Evolutionary conservation across 306 rosid genomes (phyloP), one percentile per base, ranked within the genome.

Genomic region (Dryas drummondii): DNA sequence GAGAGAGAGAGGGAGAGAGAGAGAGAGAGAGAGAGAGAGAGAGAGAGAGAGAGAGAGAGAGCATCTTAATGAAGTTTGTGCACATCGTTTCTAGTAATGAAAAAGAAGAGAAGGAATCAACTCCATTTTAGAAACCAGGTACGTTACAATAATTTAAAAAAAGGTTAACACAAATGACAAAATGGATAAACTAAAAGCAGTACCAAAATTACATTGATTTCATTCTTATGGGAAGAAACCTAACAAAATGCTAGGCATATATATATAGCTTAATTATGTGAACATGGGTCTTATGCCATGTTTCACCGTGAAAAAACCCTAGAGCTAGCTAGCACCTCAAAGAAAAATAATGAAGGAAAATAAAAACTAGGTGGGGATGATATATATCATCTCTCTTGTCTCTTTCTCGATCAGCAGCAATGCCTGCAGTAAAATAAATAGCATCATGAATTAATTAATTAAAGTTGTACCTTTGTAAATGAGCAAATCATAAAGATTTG

Each of bases 111-210:
- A 68, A 80, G 84, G 79, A 85, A 70, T 80, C 82, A 75, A 81
- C 77, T 78, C 79, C 85, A 84, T 78, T 81, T 71, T 81, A 83
- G 75, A 82, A 82, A 86, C 82, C 76, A 68, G 78, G 72, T 83
- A 66, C 76, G 81, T 67, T 87, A 88, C 92, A 87, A 79, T 49
- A 85, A 26, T 45, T 47, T 7, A 37, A 46, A 16, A 75, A 56
- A 74, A 84, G 77, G 84, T 71, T 75, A 72, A 83, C 72, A 79
- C 86, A 84, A 73, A 73, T 58, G 70, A 45, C 65, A 46, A 61
- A 78, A 68, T 70, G 53, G 70, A 68, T 76, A 80, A 68, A 69
- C 56, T 60, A 67, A 52, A 79, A 82, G 76, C 81, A 91, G 84
- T 79, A 80, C 17, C 68, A 83, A 76, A 86, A 76, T 82, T 82